Evolutionary conservation across 2,329 filamentous ascomycete species (phyloP).

Genomic region (Elsinoe fawcettii): DNA sequence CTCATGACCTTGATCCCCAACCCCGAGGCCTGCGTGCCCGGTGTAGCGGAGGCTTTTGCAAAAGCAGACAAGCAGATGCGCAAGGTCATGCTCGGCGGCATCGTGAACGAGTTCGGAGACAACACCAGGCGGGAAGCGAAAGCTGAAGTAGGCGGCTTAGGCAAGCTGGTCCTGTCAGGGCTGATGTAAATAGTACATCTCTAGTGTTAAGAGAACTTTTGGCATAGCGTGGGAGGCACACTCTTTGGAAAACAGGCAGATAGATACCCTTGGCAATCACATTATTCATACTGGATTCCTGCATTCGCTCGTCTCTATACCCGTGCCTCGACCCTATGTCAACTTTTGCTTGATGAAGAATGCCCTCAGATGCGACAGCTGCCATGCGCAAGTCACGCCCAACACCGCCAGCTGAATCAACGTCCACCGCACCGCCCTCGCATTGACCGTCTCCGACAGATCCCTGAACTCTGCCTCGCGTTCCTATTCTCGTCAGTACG

Average conservation of each 20-base stretch:
- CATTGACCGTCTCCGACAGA: slow-evolving; percentile 89
- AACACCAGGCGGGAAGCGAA: slow-evolving; percentile 67
- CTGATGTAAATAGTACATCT: slow-evolving; percentile 50
- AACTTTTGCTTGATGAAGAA: slow-evolving; percentile 99
- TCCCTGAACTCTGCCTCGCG: slow-evolving; percentile 97
- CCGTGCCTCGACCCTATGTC: slow-evolving; percentile 51
- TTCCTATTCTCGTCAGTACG: slow-evolving; percentile 51
- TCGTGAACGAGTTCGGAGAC: slow-evolving; percentile 91
- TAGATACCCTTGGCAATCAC: slow-evolving; percentile 12
- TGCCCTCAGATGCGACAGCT: slow-evolving; percentile 84
- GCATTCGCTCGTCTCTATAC: not conserved
- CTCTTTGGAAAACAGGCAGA: not conserved
- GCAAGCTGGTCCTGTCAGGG: slow-evolving; percentile 81
- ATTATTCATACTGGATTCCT: not conserved
- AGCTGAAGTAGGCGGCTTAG: slow-evolving; percentile 74
- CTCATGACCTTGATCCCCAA: slow-evolving; percentile 68
- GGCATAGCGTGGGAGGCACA: slow-evolving; percentile 13
- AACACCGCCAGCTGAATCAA: slow-evolving; percentile 80
- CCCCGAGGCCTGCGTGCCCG: slow-evolving; percentile 52
- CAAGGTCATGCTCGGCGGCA: slow-evolving; percentile 79
- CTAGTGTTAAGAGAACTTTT: not conserved
- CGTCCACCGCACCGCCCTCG: slow-evolving; percentile 88
- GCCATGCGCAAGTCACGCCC: slow-evolving; percentile 87
- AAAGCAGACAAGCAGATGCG: slow-evolving; percentile 81
- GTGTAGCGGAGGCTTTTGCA: slow-evolving; percentile 72